Evolutionary conservation across 352 stramenopile genomes (phyloP).

Genomic region (Phytophthora hibernalis): DNA sequence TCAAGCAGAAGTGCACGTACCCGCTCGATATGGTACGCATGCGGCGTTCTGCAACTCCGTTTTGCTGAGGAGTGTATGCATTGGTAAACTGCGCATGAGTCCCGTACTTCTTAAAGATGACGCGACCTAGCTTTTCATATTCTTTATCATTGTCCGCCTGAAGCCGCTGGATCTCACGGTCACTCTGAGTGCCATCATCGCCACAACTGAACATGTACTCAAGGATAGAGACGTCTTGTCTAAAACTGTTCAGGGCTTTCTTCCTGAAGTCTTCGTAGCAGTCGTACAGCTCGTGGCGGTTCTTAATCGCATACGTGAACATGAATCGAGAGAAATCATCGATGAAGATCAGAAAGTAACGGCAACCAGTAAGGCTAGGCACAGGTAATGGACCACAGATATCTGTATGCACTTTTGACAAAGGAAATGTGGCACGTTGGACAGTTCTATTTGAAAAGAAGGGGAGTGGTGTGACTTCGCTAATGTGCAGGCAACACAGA

Average conservation of each 20-base stretch:
- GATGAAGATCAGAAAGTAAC: no score
- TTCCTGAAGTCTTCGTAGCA: slow-evolving; percentile 13
- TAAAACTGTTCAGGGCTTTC: slow-evolving; percentile 8
- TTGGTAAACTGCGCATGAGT: slow-evolving; percentile 23
- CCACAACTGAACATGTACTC: no score
- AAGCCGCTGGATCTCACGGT: neutral
- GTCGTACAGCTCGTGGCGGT: slow-evolving; percentile 19
- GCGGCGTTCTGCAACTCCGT: slow-evolving; percentile 10
- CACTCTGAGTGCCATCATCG: neutral
- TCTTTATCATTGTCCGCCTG: slow-evolving; percentile 9
- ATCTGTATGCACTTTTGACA: no score
- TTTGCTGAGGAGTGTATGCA: slow-evolving; percentile 15
- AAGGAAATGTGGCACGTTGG: slow-evolving; percentile 21
- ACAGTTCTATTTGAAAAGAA: slow-evolving; percentile 31
- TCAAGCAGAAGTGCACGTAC: slow-evolving; percentile 9
- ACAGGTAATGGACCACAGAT: no score
- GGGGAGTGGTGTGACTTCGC: slow-evolving; percentile 32
- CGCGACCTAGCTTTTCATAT: slow-evolving; percentile 8
- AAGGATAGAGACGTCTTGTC: neutral
- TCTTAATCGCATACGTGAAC: slow-evolving; percentile 25
- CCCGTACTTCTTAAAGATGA: neutral
- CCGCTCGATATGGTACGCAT: neutral
- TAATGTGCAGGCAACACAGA: slow-evolving; percentile 25
- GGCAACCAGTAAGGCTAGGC: no score
- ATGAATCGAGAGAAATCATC: slow-evolving; percentile 12